Percentiles rank a stretch among this genome's conserved stretches.
Evolutionary conservation across 1,284 basidiomycete species (phyloP).

Genomic region (Pulveroboletus sp.): DNA sequence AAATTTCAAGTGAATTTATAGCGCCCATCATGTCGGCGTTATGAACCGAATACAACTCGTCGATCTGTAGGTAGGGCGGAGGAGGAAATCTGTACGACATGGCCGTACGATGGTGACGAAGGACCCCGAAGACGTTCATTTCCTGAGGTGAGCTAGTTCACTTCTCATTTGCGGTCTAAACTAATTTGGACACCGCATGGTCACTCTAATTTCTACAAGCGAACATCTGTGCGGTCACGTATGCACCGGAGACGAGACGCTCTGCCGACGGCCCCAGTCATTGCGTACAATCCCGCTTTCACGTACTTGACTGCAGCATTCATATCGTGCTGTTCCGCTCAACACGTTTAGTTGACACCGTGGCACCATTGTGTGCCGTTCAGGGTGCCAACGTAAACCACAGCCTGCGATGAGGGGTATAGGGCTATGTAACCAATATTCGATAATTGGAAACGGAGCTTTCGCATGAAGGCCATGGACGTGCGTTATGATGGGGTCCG

Average conservation of each 20-base stretch:
- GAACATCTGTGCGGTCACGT: conserved; percentile 13
- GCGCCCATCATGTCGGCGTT: conserved; percentile 27
- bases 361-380: conserved; percentile 26
- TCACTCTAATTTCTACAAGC: conserved; percentile 1
- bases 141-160: conserved; percentile 26
- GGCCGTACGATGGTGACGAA: background rate
- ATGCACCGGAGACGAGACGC: conserved; percentile 26
- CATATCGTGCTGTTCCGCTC: conserved; percentile 24
- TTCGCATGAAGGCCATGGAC: conserved; percentile 19
- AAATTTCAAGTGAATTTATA: conserved; percentile 16
- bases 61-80: conserved; percentile 22
- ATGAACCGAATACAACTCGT: conserved; percentile 12
- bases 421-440: conserved; percentile 22
- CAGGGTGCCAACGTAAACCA: conserved; percentile 35
- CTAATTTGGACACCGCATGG: conserved; percentile 26
- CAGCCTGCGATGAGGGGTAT: conserved; percentile 26
- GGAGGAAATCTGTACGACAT: background rate
- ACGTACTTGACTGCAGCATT: conserved; percentile 28
- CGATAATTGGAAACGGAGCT: conserved; percentile 21
- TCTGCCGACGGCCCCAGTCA: conserved; percentile 27
- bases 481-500: conserved; percentile 14
- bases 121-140: conserved; percentile 29
- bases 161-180: conserved; percentile 4
- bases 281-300: conserved; percentile 29
- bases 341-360: conserved; percentile 28